Evolutionary conservation across 1,284 basidiomycete genomes (phyloP), one percentile per base, ranked within the genome.

Genomic region (Microbotryomycetes sp.): DNA sequence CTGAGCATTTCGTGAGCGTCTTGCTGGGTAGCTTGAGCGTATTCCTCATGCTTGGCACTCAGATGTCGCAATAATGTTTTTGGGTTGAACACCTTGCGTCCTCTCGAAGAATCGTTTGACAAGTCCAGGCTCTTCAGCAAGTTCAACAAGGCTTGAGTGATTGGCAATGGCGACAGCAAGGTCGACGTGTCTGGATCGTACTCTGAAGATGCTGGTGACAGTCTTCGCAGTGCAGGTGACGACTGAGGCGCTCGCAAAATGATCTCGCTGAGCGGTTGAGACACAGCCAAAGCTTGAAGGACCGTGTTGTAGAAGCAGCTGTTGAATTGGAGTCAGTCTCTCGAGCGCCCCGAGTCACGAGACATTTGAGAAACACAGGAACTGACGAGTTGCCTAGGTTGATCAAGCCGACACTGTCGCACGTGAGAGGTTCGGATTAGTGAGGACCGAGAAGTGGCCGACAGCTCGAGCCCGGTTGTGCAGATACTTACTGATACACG

Each of bases 1-100:
- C 89, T 81, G 50, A 96, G 78, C 67, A 94, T 86, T 77, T 96
- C 92, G 74, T 97, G 92, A 5, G 92, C 91, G 72, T 97, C 92
- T 76, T 97, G 92, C 75, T 97, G 92, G 56, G 76, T 72, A 54
- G 78, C 78, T 71, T 92, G 91, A 53, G 89, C 83, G 73, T 94
- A 97, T 71, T 97, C 92, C 70, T 92, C 89, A 74, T 92, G 89
- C 76, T 94, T 94, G 68, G 81, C 80, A 1, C 89, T 88, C 25
- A 96, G 79, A 26, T 83, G 81, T 25, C 80, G 75, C 16, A 94
- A 77, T 46, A 93, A 74, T 29, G 82, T 64, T 57, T 74, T 75
- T 6, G 75, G 75, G 48, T 75, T 76, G 70, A 75, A 67, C 26
- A 61, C 61, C 51, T 62, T 62, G 36, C 28, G 62, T 70, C 28